Evolutionary conservation across 495 filamentous ascomycete genomes (phyloP).

Genomic region (Talaromyces trachyspermus): DNA sequence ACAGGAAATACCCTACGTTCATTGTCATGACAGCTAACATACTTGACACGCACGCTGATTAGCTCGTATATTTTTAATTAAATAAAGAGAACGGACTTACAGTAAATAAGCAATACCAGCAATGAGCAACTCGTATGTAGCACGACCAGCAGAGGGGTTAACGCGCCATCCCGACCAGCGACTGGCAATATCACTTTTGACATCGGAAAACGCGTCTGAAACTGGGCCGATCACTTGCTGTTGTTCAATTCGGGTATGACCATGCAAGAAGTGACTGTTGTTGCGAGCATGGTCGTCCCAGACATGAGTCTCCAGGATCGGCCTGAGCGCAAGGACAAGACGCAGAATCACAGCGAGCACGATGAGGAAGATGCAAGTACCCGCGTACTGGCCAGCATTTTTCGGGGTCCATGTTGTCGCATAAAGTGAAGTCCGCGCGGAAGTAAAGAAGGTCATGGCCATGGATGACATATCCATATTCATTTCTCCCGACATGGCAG

Average conservation of each 20-base stretch:
- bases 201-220: constrained; percentile 43
- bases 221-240: constrained; percentile 8
- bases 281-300: constrained; percentile 16
- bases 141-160: constrained; percentile 19
- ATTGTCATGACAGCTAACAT: constrained; percentile 30
- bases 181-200: constrained; percentile 17
- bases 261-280: neutral
- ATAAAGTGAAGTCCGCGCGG: constrained; percentile 19
- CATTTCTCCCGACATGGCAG: no score
- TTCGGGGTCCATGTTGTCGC: constrained; percentile 17
- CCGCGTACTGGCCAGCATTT: constrained; percentile 21
- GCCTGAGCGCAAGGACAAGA: constrained; percentile 18
- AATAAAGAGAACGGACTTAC: constrained; percentile 9
- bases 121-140: constrained; percentile 17
- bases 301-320: constrained; percentile 15
- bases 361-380: constrained; percentile 26
- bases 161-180: constrained; percentile 23
- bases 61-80: neutral
- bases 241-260: neutral
- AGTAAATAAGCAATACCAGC: constrained; percentile 21
- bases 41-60: constrained; percentile 9
- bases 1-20: constrained; percentile 27
- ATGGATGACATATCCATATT: constrained; percentile 22
- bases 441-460: constrained; percentile 27
- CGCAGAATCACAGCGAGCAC: constrained; percentile 20